phyloP scores from a whole-genome alignment of 1,139 yeast species.

The Waltiozyma sp. region DNA sequence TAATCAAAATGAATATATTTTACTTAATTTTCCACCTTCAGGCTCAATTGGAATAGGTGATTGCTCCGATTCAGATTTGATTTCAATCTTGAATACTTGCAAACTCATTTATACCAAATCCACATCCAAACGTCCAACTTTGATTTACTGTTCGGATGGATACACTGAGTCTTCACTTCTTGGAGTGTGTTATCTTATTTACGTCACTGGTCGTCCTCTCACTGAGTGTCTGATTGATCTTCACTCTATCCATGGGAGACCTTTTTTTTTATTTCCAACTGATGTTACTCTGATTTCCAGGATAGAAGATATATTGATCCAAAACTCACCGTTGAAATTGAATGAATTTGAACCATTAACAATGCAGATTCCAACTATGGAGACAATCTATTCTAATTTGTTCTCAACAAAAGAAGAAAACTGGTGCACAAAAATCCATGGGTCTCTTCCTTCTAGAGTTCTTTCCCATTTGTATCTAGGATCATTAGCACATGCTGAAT shows the following conservation, averaged over 20 bases:
- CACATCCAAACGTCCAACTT: slow-evolving; percentile 17
- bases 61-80: slow-evolving; percentile 37
- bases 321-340: slow-evolving; percentile 36
- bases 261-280: slow-evolving; percentile 71
- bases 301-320: slow-evolving; percentile 48
- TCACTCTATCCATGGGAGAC: slow-evolving; percentile 57
- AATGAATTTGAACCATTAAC: slow-evolving; percentile 7
- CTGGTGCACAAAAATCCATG: slow-evolving; percentile 23
- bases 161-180: slow-evolving; percentile 82
- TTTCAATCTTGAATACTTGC: slow-evolving; percentile 52
- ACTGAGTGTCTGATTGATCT: slow-evolving; percentile 43
- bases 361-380: slow-evolving; percentile 9
- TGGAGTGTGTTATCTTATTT: slow-evolving; percentile 60
- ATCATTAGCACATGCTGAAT: slow-evolving; percentile 71
- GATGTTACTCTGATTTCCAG: slow-evolving; percentile 60
- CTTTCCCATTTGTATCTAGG: slow-evolving; percentile 82
- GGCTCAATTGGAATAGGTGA: slow-evolving; percentile 73
- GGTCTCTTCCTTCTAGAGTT: slow-evolving; percentile 40
- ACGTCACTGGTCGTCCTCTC: slow-evolving; percentile 40
- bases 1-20: slow-evolving; percentile 22
- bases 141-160: slow-evolving; percentile 82
- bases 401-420: slow-evolving; percentile 6
- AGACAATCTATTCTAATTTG: slow-evolving; percentile 11
- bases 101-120: slow-evolving; percentile 40
- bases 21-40: slow-evolving; percentile 69